Percentiles rank a stretch among this genome's conserved stretches.
Conservation (phyloP, 2,329 filamentous ascomycete genomes). For the Aspergillus floridensis region DNA sequence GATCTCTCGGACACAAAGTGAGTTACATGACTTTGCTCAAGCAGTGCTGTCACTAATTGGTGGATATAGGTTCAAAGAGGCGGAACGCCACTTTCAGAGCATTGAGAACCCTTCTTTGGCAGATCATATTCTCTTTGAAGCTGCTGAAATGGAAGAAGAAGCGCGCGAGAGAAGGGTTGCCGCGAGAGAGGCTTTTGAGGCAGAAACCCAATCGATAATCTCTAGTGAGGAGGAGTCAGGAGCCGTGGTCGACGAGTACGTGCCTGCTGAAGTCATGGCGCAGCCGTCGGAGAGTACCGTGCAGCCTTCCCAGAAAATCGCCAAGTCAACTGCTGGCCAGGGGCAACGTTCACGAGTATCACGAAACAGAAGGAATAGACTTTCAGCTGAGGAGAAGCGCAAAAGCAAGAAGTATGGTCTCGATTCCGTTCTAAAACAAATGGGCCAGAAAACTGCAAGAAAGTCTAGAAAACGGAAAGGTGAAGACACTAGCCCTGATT, state of each 20-base stretch:
- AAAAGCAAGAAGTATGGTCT: slow-evolving; percentile 16
- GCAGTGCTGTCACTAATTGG: neutral
- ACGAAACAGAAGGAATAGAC: slow-evolving; percentile 10
- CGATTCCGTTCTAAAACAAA: slow-evolving; percentile 2
- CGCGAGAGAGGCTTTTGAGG: slow-evolving; percentile 1
- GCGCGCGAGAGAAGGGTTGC: slow-evolving; percentile 7
- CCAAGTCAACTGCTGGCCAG: neutral
- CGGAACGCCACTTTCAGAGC: slow-evolving; percentile 8
- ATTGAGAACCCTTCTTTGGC: slow-evolving; percentile 8
- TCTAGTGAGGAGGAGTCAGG: neutral
- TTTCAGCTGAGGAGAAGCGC: slow-evolving; percentile 16
- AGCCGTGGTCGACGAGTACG: neutral
- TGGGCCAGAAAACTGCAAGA: neutral
- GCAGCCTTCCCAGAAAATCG: neutral
- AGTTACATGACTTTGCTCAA: neutral
- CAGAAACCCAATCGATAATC: neutral
- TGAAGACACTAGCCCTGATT: neutral
- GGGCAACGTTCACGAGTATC: neutral
- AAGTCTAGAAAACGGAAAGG: neutral
- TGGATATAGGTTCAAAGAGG: slow-evolving; percentile 9
- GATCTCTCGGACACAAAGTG: neutral
- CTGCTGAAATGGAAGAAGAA: slow-evolving; percentile 8
- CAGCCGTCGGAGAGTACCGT: neutral
- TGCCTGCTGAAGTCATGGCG: neutral
- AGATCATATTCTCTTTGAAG: slow-evolving; percentile 11